Base-by-base conservation (phyloP, 2,329 filamentous ascomycete genomes). In the Penicillium sumatraense region DNA sequence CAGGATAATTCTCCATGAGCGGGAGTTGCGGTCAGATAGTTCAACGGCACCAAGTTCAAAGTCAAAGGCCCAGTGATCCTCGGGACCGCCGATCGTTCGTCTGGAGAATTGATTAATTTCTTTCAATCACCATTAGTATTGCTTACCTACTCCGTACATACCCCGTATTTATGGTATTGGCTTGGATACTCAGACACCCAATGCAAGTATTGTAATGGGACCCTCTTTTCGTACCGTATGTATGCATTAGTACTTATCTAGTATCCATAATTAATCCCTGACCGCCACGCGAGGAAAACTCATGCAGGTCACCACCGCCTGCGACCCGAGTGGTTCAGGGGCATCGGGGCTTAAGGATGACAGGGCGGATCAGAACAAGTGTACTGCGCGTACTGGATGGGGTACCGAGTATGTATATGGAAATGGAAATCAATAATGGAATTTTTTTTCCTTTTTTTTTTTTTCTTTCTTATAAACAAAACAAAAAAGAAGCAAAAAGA, bases 271-370 rank as follows among this genome's bases (percentile, higher is more conserved):
- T n/a, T n/a, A n/a, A 31, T 68, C 66, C 66, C 64, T 69, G 66
- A 61, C 58, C 54, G 65, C 67, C 67, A 68, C 63, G 66, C 64
- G 66, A 66, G 45, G 54, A 55, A 35, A 49, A 44, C 48, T 57
- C 38, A 56, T 65, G 60, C 61, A 62, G 51, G 45, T 38, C 49
- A 50, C 46, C 42, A 41, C 16, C 41, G 41, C 23, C 45, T 33
- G 45, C 29, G 29, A 35, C 31, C 38, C 45, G 38, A 31, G 18
- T 33, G 16, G 21, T 36, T 48, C 46, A 47, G 40, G 33, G 41
- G 53, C n/a, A n/a, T 31, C 21, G 46, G 16, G 33, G 21, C 13
- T 20, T 27, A 33, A 8, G 8, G 26, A 41, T 33, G 31, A 35
- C 33, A 47, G 29, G 38, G n/a, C n/a, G n/a, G n/a, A n/a, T n/a